Base-by-base conservation (phyloP, 345 rosid genomes). In the Aurinia saxatilis region DNA sequence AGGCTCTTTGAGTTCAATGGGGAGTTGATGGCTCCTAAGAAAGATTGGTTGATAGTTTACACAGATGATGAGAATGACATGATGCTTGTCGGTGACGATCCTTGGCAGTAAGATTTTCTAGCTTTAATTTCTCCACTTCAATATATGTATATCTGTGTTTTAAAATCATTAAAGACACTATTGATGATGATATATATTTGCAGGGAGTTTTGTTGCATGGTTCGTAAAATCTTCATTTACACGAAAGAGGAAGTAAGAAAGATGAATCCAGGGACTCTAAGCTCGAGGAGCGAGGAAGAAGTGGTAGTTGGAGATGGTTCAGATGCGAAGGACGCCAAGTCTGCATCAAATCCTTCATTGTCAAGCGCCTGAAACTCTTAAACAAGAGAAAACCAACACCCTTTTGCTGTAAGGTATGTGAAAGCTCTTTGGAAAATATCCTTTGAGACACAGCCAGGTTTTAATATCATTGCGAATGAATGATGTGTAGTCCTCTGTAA, bases 51-150 rank as follows among this genome's bases (percentile, higher is more conserved):
- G 60, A 67, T 88, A 30, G 86, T 88, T 8, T 91, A 84, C 57
- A 83, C 90, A 5, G 98, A 91, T 72, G 88, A 84, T 40, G 98
- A 91, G 75, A 86, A 77, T 53, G 98, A 91, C 60, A 86, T 88
- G 80, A 88, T 91, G 98, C 91, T 84, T 55, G 91, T 86, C 36
- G 98, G 96, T 35, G 98, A 91, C 52, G 98, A 91, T 74, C 98
- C 98, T 9, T 91, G 96, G 98, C 84, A 75, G 98, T 88, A 84
- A 76, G 92, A 41, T 57, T 60, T 64, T 38, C 58, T n/a, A 14
- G 9, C 37, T 11, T 36, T 16, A 5, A 19, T 33, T 5, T 40
- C 31, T 11, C 18, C 8, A 25, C 30, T 7, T 70, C 13, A 7
- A 8, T n/a, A n/a, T n/a, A n/a, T 10, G 6, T 8, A 13, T 17